Evolutionary conservation across 768 basidiomycete genomes (phyloP), one percentile per base, ranked within the genome.

Genomic region (Tremella fuciformis): DNA sequence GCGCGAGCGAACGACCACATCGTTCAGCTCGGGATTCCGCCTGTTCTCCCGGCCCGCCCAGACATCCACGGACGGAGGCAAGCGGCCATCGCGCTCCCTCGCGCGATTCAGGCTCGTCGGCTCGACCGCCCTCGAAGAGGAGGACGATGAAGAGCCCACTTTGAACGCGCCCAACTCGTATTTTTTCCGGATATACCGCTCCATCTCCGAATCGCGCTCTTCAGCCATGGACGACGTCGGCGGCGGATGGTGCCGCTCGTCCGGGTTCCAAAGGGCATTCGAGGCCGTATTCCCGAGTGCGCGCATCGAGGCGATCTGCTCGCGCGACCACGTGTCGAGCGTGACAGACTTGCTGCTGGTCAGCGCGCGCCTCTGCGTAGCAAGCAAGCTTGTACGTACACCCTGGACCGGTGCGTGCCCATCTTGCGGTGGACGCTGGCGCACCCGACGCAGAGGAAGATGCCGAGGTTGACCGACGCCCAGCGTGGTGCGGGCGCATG

Each of bases 381-480:
- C n/a, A n/a, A n/a, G n/a, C n/a, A n/a, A n/a, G n/a, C n/a, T n/a
- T n/a, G 19, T 44, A 75, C 77, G 73, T 81, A 92, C 90, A 97
- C 89, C 84, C 96, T 92, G 0, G 88, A 85, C 64, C 91, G 81
- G 75, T 97, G 93, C 3, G 90, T 93, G 1, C 93, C 93, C 58
- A 97, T 86, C 80, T 93, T 94, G 53, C 93, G 83, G 79, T 97
- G 93, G 51, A 94, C 84, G 58, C 88, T 87, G 15, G 93, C 93
- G 73, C 93, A 97, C 65, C 83, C 84, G 42, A 91, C 81, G 68
- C 91, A 92, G 60, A 60, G 64, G 54, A 62, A 69, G 8, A 74
- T 88, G 16, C 93, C 92, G 2, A 96, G 80, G 70, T 87, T 96
- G 67, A 89, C 80, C 1, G 87, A 88, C 4, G 90, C 88, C 93